Evolutionary conservation across 768 basidiomycete species (phyloP).

Genomic region (Kwoniella dendrophila): DNA sequence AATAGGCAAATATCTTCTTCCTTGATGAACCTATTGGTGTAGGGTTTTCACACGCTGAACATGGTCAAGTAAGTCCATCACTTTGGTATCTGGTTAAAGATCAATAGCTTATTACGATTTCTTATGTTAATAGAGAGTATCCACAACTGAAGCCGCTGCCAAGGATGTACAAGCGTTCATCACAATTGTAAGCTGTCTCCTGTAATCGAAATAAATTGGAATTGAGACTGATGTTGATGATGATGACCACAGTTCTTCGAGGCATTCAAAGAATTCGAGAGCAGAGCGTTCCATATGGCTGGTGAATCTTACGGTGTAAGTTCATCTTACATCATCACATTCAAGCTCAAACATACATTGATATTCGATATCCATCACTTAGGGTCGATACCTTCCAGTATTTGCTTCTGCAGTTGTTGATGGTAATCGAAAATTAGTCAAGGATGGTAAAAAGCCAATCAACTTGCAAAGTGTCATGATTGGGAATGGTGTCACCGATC

Average conservation of each 20-base stretch:
- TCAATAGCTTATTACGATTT: neutral
- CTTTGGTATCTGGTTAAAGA: slow-evolving; percentile 35
- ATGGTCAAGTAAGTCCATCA: slow-evolving; percentile 60
- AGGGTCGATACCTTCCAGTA: slow-evolving; percentile 55
- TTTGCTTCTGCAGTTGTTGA: slow-evolving; percentile 79
- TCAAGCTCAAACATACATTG: slow-evolving; percentile 1
- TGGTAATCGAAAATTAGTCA: slow-evolving; percentile 64
- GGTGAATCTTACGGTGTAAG: slow-evolving; percentile 74
- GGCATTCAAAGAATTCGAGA: slow-evolving; percentile 71
- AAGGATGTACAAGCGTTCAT: slow-evolving; percentile 75
- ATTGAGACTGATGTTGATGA: too few species aligned
- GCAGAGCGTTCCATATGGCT: slow-evolving; percentile 69
- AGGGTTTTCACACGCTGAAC: slow-evolving; percentile 61
- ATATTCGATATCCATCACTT: neutral
- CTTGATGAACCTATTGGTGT: slow-evolving; percentile 65
- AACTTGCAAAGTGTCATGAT: slow-evolving; percentile 76
- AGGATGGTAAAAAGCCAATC: slow-evolving; percentile 62
- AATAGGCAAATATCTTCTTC: slow-evolving; percentile 57
- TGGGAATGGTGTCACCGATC: slow-evolving; percentile 60
- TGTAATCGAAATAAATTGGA: neutral
- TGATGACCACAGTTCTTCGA: slow-evolving; percentile 68
- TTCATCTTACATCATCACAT: slow-evolving; percentile 1
- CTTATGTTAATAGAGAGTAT: slow-evolving; percentile 59
- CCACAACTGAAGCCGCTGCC: slow-evolving; percentile 78
- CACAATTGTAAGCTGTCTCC: slow-evolving; percentile 58